Base-by-base conservation (phyloP, 345 rosid species). In the Eucalyptus decipiens region DNA sequence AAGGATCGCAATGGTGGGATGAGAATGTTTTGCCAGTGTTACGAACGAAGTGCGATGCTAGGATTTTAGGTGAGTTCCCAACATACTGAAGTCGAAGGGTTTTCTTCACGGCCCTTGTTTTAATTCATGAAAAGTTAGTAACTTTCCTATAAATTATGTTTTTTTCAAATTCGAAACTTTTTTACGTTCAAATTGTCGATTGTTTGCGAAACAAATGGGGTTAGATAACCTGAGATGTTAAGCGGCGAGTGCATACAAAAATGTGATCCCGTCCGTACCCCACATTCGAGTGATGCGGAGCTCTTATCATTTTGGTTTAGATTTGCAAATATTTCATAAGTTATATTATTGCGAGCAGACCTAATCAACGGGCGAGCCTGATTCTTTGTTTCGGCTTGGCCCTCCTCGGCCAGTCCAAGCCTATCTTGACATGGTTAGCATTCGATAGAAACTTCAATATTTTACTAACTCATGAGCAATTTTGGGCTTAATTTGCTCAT, bases 331-430 rank as follows among this genome's bases (percentile, higher is more conserved):
- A n/a, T 65, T 65, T 65, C 76, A 4, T 65, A n/a, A n/a, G 4
- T n/a, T 65, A 6, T 65, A 8, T 15, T n/a, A 65, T 1, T 15
- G 72, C 19, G 0, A 65, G 72, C 19, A 7, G 6, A 65, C 19
- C 5, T n/a, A 5, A 30, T 65, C 1, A 0, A n/a, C 3, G 5
- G 45, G 15, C 28, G 1, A 1, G 26, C 81, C 2, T 18, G 26
- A 9, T 69, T 69, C 26, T 34, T 18, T 69, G 1, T 69, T 34
- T 18, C 40, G 17, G 23, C 40, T 3, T 2, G 7, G 30, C 43
- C 4, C 42, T 34, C 24, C 6, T 5, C 1, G 1, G 14, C 81
- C 2, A 34, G 28, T 37, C 81, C 81, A 37, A 37, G 16, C 47
- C 8, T 2, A 8, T 2, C 15, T 21, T 76, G 45, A 11, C 83